Base-by-base conservation (phyloP, 83 land plant genomes). In the Thuja plicata region DNA sequence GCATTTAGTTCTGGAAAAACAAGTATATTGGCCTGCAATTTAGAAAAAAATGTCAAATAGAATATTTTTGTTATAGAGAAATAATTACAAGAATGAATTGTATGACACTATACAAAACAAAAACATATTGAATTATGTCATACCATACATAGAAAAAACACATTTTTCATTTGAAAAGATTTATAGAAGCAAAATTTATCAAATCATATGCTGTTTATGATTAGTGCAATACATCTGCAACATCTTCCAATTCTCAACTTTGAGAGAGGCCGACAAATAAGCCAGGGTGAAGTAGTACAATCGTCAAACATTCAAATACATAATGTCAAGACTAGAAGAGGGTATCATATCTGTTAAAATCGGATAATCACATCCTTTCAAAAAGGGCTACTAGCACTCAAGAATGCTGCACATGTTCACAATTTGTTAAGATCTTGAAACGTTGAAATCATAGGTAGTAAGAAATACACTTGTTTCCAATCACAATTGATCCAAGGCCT, bases 1-100 rank as follows among this genome's bases (percentile, higher is more conserved):
- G 94, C 85, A 62, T 92, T 92, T 19, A 92, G 90, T 35, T 92
- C 94, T 79, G 94, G 94, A 62, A 92, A 92, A 38, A 92, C 88
- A 37, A 92, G 89, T 34, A 92, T 92, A 86, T 85, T 92, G 30
- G 94, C 94, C 94, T 92, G 91, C 76, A 71, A n/a, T n/a, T n/a
- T 30, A 0, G 30, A 5, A 60, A 35, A 30, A n/a, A n/a, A n/a
- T 30, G 9, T 27, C 34, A 27, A 71, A 9, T 71, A n/a, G 34
- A n/a, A 71, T 71, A 1, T 71, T 71, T 34, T 30, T 30, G 34
- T 71, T 27, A 27, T 71, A n/a, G 76, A 71, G 76, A 71, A 71
- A 71, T 5, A 71, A 30, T 30, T 57, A 57, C 66, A 30, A 71
- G 35, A 35, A 71, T 71, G 66, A 19, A 57, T 2, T 57, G 17